A percentile compares a stretch with the other conserved stretches of the same genome.
These are phyloP conservation scores for Iberis pinnata DNA, from an alignment of 345 rosid species.

Conservation along the genomic window DNA sequence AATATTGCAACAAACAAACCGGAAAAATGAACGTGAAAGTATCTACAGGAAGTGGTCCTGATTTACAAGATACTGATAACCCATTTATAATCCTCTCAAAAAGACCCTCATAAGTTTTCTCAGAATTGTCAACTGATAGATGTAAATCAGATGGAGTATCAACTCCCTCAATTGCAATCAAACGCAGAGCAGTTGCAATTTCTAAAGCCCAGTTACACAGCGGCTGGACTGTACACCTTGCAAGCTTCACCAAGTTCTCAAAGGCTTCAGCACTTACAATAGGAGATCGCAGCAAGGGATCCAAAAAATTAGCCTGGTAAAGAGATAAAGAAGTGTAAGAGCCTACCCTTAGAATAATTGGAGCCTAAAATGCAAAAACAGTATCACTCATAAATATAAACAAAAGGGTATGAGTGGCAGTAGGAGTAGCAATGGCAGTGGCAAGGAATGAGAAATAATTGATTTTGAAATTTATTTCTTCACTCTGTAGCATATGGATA, in stretches of 20 bases:
- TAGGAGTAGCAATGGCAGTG: conserved; percentile 4
- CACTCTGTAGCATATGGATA: conserved; percentile 6
- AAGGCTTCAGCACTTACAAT: conserved; percentile 71
- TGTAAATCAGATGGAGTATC: conserved; percentile 44
- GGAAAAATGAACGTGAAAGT: conserved; percentile 90
- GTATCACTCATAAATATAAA: not conserved
- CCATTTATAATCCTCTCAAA: conserved; percentile 72
- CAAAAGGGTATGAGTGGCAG: not conserved
- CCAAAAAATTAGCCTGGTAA: conserved; percentile 71
- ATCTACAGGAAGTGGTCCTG: conserved; percentile 92
- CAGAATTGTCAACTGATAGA: conserved; percentile 44
- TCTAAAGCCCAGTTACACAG: conserved; percentile 91
- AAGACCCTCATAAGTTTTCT: conserved; percentile 49
- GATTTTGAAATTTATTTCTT: not conserved
- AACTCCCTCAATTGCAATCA: conserved; percentile 55
- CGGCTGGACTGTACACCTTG: conserved; percentile 74
- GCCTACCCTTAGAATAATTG: not conserved
- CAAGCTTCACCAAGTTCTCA: conserved; percentile 75
- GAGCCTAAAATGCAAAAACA: conserved; percentile 4
- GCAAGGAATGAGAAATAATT: conserved; percentile 3
- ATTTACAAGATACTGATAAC: conserved; percentile 67
- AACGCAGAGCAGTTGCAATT: conserved; percentile 83
- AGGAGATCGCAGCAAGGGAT: conserved; percentile 73
- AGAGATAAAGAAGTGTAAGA: conserved; percentile 15
- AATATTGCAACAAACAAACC: conserved; percentile 37